These are phyloP conservation scores for Lotmaria passim DNA, from an alignment of 208 protist species.

Conservation along the genomic window DNA sequence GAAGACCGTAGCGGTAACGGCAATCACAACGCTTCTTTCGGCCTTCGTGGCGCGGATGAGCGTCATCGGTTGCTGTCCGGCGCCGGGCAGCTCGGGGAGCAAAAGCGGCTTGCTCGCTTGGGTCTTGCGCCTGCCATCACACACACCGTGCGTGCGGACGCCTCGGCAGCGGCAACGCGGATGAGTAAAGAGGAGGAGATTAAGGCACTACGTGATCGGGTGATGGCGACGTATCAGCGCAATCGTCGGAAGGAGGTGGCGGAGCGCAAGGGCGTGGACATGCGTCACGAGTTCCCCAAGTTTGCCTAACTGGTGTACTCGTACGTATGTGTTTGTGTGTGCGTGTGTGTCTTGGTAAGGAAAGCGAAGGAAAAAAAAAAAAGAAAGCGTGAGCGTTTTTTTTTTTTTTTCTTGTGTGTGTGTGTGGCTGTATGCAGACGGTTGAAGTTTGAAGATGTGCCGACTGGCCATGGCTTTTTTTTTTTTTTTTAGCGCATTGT, in stretches of 20 bases:
- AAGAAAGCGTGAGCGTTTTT: neutral
- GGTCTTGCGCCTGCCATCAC: constrained; percentile 59
- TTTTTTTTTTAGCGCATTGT: too few species aligned
- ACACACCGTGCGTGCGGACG: constrained; percentile 20
- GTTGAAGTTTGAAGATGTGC: too few species aligned
- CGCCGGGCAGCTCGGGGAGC: constrained; percentile 46
- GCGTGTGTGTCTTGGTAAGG: neutral
- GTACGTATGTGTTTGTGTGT: neutral
- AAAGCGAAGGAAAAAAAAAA: too few species aligned
- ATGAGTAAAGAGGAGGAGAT: constrained; percentile 75
- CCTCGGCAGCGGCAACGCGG: constrained; percentile 6
- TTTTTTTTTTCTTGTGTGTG: neutral
- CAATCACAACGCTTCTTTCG: too few species aligned
- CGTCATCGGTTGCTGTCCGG: constrained; percentile 40
- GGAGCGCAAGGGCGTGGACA: constrained; percentile 69
- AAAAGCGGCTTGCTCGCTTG: constrained; percentile 71
- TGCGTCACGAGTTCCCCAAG: constrained; percentile 80
- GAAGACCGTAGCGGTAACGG: too few species aligned
- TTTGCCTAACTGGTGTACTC: constrained; percentile 32
- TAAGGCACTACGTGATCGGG: constrained; percentile 64
- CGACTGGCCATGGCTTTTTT: too few species aligned
- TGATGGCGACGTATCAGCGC: constrained; percentile 82
- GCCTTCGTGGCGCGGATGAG: neutral
- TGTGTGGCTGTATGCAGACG: too few species aligned
- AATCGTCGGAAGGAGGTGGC: constrained; percentile 56